These are phyloP conservation scores for Syncephalastrum contaminatum DNA, from an alignment of 371 early-diverging fungal species.

Conservation along the genomic window DNA sequence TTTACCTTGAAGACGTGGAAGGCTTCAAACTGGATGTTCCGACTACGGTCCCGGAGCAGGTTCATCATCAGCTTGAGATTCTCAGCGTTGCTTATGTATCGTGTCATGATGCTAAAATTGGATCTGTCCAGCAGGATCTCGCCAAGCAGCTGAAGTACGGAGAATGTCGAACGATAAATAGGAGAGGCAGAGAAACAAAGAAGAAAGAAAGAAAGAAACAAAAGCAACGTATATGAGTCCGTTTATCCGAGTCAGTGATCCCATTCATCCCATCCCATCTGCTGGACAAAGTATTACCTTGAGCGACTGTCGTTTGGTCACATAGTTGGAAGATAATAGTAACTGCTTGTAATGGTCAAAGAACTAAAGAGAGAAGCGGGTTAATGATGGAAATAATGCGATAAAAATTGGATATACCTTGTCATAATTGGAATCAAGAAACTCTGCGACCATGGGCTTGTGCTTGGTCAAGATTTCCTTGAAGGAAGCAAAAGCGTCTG, in stretches of 20 bases:
- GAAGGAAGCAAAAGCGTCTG: conserved; percentile 97
- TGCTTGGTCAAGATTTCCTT: conserved; percentile 96
- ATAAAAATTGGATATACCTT: conserved; percentile 54
- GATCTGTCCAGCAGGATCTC: conserved; percentile 95
- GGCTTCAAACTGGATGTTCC: conserved; percentile 98
- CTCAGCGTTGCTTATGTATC: conserved; percentile 88
- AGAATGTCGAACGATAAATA: conserved; percentile 1
- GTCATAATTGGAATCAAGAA: conserved; percentile 88
- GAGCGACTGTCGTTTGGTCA: conserved; percentile 95
- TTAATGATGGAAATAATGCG: not conserved
- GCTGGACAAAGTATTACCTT: conserved; percentile 69
- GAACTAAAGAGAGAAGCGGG: conserved; percentile 55
- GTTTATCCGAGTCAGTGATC: not conserved
- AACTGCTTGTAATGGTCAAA: conserved; percentile 86
- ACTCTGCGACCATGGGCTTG: conserved; percentile 88
- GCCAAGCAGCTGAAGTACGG: conserved; percentile 75
- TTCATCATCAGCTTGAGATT: conserved; percentile 98
- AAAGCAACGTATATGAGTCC: not conserved
- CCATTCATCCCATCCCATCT: too few species aligned
- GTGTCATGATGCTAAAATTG: conserved; percentile 94
- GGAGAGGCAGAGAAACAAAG: too few species aligned
- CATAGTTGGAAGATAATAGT: conserved; percentile 91
- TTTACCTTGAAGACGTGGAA: conserved; percentile 97
- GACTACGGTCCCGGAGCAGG: conserved; percentile 87
- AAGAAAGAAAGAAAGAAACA: not conserved